Evolutionary conservation across 176 grass and related monocot genomes (phyloP).

Genomic region (Cenchrus fungigraminus): DNA sequence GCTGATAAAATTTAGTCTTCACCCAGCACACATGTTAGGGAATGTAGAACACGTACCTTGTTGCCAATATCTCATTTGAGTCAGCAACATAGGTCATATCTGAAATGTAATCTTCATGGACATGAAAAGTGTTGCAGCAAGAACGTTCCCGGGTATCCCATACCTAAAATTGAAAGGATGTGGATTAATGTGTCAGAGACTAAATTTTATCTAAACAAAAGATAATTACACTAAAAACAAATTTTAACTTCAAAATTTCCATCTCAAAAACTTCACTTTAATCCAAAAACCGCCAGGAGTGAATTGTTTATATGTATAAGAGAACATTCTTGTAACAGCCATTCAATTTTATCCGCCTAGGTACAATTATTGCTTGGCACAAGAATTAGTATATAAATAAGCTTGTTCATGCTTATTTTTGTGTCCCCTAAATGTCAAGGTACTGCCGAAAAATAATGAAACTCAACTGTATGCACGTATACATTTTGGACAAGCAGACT

Average conservation of each 20-base stretch:
- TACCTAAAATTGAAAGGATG: slow-evolving; percentile 54
- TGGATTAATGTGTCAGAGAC: not conserved
- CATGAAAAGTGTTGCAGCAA: slow-evolving; percentile 89
- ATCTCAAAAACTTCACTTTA: not conserved
- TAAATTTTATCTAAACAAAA: slow-evolving; percentile 5
- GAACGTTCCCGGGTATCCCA: slow-evolving; percentile 81
- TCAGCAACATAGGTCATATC: slow-evolving; percentile 75
- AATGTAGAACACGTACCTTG: slow-evolving; percentile 56
- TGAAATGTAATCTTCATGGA: slow-evolving; percentile 96
- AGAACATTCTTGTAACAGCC: not conserved
- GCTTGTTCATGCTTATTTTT: not conserved
- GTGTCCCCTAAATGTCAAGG: not conserved
- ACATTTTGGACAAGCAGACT: not conserved
- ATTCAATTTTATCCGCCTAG: not conserved
- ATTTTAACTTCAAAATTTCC: not conserved
- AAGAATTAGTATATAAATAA: slow-evolving; percentile 3
- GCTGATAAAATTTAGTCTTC: not conserved
- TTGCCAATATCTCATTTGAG: slow-evolving; percentile 85
- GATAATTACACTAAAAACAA: not conserved
- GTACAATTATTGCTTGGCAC: not conserved
- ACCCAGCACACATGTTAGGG: not conserved
- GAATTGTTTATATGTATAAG: not conserved
- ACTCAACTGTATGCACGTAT: not conserved
- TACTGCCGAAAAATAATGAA: not conserved
- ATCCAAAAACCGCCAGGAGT: not conserved